Percentiles rank a stretch among this genome's conserved stretches.
These are phyloP conservation scores for Astathelohania contejeani DNA, from an alignment of 371 early-diverging fungal genomes.

Conservation along the genomic window DNA sequence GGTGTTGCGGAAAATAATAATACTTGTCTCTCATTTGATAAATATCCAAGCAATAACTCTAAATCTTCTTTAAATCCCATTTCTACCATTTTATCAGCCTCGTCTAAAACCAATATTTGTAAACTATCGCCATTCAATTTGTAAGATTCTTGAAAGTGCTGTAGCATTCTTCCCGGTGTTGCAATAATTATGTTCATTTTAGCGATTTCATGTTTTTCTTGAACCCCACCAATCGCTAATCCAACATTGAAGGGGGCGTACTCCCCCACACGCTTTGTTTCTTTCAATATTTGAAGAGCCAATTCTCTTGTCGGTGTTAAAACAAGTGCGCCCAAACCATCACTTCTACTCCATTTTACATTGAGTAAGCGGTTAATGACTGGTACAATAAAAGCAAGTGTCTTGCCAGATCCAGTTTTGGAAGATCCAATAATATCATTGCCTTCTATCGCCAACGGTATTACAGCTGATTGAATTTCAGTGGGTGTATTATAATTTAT, in stretches of 20 bases:
- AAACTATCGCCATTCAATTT: constrained; percentile 53
- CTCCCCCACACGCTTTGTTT: no score
- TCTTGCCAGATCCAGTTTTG: constrained; percentile 97
- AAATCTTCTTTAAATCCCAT: constrained; percentile 67
- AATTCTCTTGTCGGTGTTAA: constrained; percentile 76
- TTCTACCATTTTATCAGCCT: constrained; percentile 77
- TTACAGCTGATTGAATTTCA: constrained; percentile 75
- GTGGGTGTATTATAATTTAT: constrained; percentile 75
- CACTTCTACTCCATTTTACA: constrained; percentile 26
- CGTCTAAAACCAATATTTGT: constrained; percentile 78
- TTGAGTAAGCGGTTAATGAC: constrained; percentile 53
- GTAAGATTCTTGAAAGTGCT: constrained; percentile 60
- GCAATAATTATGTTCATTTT: constrained; percentile 85
- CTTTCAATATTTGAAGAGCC: constrained; percentile 66
- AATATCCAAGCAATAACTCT: constrained; percentile 57
- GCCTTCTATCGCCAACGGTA: constrained; percentile 67
- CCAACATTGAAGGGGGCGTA: no score
- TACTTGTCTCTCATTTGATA: constrained; percentile 69
- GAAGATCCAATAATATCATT: constrained; percentile 87
- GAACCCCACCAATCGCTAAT: constrained; percentile 68
- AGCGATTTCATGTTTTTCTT: constrained; percentile 91
- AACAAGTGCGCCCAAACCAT: constrained; percentile 51
- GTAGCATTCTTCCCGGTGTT: constrained; percentile 82
- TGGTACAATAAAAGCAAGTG: constrained; percentile 84
- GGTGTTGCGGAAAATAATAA: constrained; percentile 75